Percentiles rank a stretch among this genome's conserved stretches.
phyloP scores from a whole-genome alignment of 257 asterid species.

The Solanum ossicruentum region DNA sequence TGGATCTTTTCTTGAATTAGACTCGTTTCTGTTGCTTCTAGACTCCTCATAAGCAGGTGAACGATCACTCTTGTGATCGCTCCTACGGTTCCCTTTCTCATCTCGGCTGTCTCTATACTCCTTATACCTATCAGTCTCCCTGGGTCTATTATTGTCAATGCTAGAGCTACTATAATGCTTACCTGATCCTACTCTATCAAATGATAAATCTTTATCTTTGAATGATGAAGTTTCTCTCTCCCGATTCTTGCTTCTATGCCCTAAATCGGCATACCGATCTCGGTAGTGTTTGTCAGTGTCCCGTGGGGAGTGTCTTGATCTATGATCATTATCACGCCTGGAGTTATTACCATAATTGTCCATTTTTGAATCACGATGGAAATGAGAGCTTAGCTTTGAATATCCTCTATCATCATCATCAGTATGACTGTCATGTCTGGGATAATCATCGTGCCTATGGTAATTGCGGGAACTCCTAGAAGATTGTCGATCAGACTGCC shows the following conservation, averaged over 20 bases:
- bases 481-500: conserved; percentile 47
- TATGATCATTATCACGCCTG: conserved; percentile 39
- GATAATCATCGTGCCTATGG: conserved; percentile 39
- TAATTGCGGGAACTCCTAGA: conserved; percentile 31
- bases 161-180: conserved; percentile 25
- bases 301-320: conserved; percentile 35
- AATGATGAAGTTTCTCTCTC: conserved; percentile 11
- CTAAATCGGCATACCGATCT: conserved; percentile 35
- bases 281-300: conserved; percentile 33
- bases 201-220: conserved; percentile 24
- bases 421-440: conserved; percentile 40
- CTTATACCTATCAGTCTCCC: conserved; percentile 26
- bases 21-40: conserved; percentile 29
- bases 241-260: conserved; percentile 33
- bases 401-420: conserved; percentile 60
- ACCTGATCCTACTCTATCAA: conserved; percentile 50
- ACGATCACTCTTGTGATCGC: conserved; percentile 24
- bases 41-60: conserved; percentile 45
- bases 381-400: conserved; percentile 46
- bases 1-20: conserved; percentile 33
- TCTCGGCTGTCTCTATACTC: conserved; percentile 34
- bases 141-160: conserved; percentile 21
- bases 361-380: conserved; percentile 40
- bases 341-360: conserved; percentile 17
- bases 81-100: conserved; percentile 31